Conservation (phyloP, 331 rosid genomes). For the Dryas integrifolia region DNA sequence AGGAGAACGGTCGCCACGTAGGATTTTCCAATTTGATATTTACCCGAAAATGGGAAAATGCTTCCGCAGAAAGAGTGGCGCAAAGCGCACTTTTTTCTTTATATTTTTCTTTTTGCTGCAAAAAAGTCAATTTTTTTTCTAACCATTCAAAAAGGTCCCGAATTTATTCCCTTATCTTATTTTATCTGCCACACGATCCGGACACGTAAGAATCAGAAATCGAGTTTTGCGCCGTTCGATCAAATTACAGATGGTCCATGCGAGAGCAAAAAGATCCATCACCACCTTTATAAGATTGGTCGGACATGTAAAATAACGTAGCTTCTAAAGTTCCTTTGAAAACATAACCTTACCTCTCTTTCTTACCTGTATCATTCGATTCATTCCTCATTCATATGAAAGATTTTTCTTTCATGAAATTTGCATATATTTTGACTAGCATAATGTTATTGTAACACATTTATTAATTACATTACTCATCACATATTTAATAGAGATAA, state of each 20-base stretch:
- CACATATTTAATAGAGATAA: background rate
- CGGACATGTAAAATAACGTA: background rate
- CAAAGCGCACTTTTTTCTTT: background rate
- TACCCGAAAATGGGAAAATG: background rate
- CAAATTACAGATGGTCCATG: background rate
- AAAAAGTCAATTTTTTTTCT: constrained; percentile 7
- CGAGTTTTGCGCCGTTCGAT: constrained; percentile 20
- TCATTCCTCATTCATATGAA: no score
- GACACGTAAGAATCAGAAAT: constrained; percentile 16
- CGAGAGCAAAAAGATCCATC: background rate
- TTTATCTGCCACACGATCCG: constrained; percentile 16
- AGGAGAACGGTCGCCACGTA: background rate
- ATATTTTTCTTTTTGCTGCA: background rate
- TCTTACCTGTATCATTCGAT: background rate
- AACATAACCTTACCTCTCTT: background rate
- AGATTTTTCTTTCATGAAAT: no score
- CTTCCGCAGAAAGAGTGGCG: constrained; percentile 6
- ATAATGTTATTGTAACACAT: background rate
- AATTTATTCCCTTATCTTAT: constrained; percentile 25
- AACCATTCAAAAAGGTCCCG: background rate
- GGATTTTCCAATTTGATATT: background rate
- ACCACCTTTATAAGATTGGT: background rate
- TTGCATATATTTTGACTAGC: background rate
- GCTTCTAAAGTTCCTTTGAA: background rate
- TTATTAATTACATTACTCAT: background rate